Evolutionary conservation across 148 eudicot genomes (phyloP).

Genomic region (Vaccinium macrocarpon): DNA sequence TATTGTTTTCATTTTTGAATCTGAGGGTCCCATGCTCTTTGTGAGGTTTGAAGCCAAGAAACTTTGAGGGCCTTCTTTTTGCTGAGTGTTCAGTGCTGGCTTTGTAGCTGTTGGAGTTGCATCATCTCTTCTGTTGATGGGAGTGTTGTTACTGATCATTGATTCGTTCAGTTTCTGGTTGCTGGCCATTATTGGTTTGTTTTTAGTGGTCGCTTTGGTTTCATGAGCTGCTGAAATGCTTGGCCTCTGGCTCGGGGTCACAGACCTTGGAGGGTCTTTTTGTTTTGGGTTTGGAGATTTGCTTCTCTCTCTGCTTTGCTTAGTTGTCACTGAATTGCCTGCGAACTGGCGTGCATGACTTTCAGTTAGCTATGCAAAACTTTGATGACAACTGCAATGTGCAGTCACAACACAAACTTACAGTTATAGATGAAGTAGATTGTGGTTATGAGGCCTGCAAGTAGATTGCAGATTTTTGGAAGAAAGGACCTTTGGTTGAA

Average conservation of each 20-base stretch:
- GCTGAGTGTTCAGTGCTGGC: too few relatives aligned
- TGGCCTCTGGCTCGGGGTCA: constrained; percentile 23
- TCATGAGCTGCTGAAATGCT: neutral
- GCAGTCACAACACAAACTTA: neutral
- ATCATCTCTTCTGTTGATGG: constrained; percentile 12
- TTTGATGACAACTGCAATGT: neutral
- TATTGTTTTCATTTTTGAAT: constrained; percentile 22
- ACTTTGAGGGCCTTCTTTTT: constrained; percentile 22
- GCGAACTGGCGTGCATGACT: constrained; percentile 23
- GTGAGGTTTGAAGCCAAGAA: constrained; percentile 31
- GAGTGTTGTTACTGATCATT: neutral
- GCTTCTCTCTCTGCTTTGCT: constrained; percentile 7
- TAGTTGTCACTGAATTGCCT: constrained; percentile 27
- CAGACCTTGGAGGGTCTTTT: constrained; percentile 19
- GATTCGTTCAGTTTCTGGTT: constrained; percentile 25
- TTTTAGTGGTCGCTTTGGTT: constrained; percentile 13
- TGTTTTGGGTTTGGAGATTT: constrained; percentile 27
- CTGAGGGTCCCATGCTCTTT: constrained; percentile 26
- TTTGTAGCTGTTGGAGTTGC: constrained; percentile 13
- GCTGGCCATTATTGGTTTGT: constrained; percentile 17
- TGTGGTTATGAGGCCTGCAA: neutral
- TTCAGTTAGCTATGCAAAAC: neutral
- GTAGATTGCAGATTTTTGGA: neutral
- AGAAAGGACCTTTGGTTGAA: neutral
- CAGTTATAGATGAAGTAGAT: neutral